A percentile compares a stretch with the other conserved stretches of the same genome.
These are phyloP conservation scores for Neonectria hederae DNA, from an alignment of 2,329 filamentous ascomycete species.

Conservation along the genomic window DNA sequence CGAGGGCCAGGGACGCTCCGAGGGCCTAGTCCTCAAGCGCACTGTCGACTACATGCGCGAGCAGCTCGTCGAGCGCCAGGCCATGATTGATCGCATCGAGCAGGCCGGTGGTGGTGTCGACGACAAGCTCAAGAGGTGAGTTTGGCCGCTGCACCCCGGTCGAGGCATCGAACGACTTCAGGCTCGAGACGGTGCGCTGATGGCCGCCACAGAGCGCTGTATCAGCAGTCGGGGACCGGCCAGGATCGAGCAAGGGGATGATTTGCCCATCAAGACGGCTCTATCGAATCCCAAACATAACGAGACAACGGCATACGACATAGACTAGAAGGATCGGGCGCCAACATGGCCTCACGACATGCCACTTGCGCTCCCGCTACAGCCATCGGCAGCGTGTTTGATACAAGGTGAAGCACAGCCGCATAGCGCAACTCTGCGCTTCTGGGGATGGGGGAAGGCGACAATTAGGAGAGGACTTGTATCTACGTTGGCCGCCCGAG, in stretches of 20 bases:
- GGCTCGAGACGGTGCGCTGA: constrained; percentile 20
- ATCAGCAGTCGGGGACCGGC: constrained; percentile 30
- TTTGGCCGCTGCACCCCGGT: constrained; percentile 9
- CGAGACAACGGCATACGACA: neutral
- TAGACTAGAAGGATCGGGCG: constrained; percentile 5
- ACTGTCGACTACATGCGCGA: constrained; percentile 73
- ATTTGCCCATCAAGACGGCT: neutral
- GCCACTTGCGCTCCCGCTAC: constrained; percentile 2
- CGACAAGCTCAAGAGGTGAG: constrained; percentile 56
- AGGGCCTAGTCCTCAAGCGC: constrained; percentile 81
- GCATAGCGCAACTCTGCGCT: constrained; percentile 15
- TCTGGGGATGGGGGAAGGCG: constrained; percentile 8
- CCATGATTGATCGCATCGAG: constrained; percentile 68
- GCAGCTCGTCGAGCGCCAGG: constrained; percentile 66
- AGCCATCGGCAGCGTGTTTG: neutral
- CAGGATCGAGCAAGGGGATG: constrained; percentile 31
- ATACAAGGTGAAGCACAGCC: constrained; percentile 3
- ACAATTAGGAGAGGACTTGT: constrained; percentile 17
- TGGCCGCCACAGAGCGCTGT: constrained; percentile 27
- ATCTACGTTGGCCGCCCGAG: constrained; percentile 21
- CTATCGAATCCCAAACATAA: neutral
- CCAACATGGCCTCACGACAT: constrained; percentile 2
- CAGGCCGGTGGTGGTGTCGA: constrained; percentile 66
- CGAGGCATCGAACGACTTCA: constrained; percentile 13
- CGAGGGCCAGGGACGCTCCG: constrained; percentile 83